phyloP scores from a whole-genome alignment of 2,329 filamentous ascomycete genomes.

The Verticillium nonalfalfae region DNA sequence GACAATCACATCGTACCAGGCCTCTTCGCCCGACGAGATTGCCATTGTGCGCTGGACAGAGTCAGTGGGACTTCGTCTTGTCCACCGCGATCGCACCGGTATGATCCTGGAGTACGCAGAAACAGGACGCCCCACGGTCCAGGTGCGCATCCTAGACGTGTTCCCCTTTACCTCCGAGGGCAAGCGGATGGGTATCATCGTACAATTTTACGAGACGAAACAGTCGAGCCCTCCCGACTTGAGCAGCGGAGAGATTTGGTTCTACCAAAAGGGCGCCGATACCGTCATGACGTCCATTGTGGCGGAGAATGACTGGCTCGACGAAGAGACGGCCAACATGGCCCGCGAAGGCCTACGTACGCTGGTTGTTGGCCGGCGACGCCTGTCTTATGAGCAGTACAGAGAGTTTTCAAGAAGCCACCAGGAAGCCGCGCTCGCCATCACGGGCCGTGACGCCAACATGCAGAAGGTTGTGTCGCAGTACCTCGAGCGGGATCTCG shows the following conservation, averaged over 20 bases:
- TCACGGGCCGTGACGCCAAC: conserved; percentile 72
- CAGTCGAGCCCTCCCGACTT: conserved; percentile 40
- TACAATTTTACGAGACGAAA: conserved; percentile 67
- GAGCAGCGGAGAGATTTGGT: conserved; percentile 79
- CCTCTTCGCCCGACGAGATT: conserved; percentile 95
- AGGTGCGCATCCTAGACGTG: conserved; percentile 83
- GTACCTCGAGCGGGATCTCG: conserved; percentile 80
- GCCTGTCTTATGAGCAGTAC: conserved; percentile 72
- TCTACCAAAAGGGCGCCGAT: conserved; percentile 97
- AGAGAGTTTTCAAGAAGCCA: conserved; percentile 70
- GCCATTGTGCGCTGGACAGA: conserved; percentile 97
- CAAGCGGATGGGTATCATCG: conserved; percentile 96
- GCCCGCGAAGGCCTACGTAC: conserved; percentile 92
- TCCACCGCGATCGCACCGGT: conserved; percentile 78
- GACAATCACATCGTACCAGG: conserved; percentile 81
- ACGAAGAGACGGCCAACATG: conserved; percentile 99
- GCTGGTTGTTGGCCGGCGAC: conserved; percentile 89
- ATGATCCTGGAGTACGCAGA: conserved; percentile 78
- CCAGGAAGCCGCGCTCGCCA: conserved; percentile 71
- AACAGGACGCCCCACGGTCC: conserved; percentile 68
- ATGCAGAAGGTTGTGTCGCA: conserved; percentile 77
- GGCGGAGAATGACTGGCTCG: conserved; percentile 93
- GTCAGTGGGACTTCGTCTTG: conserved; percentile 77
- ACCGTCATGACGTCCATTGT: conserved; percentile 98
- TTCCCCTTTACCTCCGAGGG: conserved; percentile 98